Base-by-base conservation (phyloP, 1,284 basidiomycete genomes). In the Trametes polyzona region DNA sequence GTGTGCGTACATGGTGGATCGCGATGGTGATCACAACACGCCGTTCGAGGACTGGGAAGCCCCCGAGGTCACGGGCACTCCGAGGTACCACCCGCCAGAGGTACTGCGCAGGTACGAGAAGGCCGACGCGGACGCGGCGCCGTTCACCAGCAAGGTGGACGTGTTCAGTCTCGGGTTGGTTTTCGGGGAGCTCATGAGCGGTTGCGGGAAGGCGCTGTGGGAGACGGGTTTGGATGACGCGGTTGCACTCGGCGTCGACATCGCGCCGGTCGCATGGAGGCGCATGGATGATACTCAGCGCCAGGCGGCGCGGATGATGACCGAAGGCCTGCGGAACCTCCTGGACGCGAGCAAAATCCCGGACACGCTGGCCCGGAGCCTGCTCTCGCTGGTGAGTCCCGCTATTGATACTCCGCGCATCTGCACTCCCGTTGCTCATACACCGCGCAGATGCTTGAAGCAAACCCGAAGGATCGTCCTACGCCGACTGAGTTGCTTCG, bases 1-100 rank as follows among this genome's bases (percentile, higher is more conserved):
- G 11, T 47, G 39, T 8, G 87, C 83, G 0, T 29, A 6, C 17
- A 7, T 16, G 3, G 11, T 35, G 21, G 21, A 23, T 1, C 26
- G 10, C 10, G 21, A 12, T 33, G 39, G 48, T 29, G 42, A 26
- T 16, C n/a, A 21, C 17, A 27, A 52, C 30, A 27, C 30, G 14
- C 36, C 42, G 23, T 53, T 53, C 52, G 7, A 23, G 33, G 52
- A 36, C 11, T 46, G 52, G 52, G 3, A 23, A 19, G 52, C 44
- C 2, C 36, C 44, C 2, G 5, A 63, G 69, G 69, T 47, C 66
- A 33, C 48, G 24, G 68, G 68, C 30, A 61, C 69, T 23, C 17
- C 58, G 10, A 61, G 64, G 3, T 69, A 69, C 57, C 57, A 46
- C 48, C 59, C 67, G 1, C 67, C 67, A 4, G 67, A 69, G 52